Evolutionary conservation across 2,329 filamentous ascomycete genomes (phyloP), one percentile per base, ranked within the genome.

Genomic region (Phialemonium atrogriseum): DNA sequence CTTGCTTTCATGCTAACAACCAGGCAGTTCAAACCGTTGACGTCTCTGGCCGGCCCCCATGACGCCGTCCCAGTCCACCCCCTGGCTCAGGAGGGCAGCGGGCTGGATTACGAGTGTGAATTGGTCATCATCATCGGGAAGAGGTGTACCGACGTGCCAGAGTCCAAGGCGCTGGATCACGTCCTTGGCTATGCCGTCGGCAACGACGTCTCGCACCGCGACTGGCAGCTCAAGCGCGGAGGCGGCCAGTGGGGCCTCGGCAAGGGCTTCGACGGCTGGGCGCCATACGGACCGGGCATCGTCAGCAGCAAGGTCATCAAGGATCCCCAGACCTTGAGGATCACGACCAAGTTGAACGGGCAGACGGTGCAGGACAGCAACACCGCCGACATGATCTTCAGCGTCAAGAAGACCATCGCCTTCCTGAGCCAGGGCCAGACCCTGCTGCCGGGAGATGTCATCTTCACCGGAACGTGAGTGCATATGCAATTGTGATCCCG

Each of bases 71-170:
- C 80, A 3, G 64, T 89, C 21, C 72, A 76, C 14, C 47, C 56
- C 3, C 59, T 82, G 37, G 81, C 79, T 1, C 82, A 86, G 54
- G 66, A 78, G 38, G 65, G 64, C 28, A 60, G 62, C n/a, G 77
- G 77, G 0, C 59, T 85, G 12, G 84, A 88, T 56, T 88, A 88
- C 55, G 84, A 89, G 58, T 84, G 80, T 51, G 84, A 89, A 58
- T 67, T 89, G 6, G 79, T 86, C 10, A 66, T 76, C 22, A 64
- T 88, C 7, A 84, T 88, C 40, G 80, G 80, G 15, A 80, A 77
- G 54, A 60, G 70, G 37, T 80, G 76, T 37, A 57, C 62, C 25
- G 68, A 86, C 48, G 76, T 88, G 10, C 54, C 73, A 2, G 78
- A 83, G 55, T 62, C 64, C 2, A 55, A 72, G 14, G 83, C 83